Conservation (phyloP, 2,329 filamentous ascomycete genomes). For the Fusarium lyarnte region DNA sequence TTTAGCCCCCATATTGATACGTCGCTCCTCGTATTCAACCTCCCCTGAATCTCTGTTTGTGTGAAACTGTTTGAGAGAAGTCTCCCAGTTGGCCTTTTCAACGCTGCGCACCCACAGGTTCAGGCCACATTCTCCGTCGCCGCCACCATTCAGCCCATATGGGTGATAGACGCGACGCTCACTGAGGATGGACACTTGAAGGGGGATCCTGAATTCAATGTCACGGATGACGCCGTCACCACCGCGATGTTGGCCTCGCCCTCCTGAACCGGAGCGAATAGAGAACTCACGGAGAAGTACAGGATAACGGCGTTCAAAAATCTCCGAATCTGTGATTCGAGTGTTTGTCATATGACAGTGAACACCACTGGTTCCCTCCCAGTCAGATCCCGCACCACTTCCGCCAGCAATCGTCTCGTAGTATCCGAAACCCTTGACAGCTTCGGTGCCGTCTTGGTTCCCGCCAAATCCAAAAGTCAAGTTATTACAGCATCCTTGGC, state of each 20-base stretch:
- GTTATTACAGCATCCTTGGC: constrained; percentile 85
- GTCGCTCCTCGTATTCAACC: constrained; percentile 64
- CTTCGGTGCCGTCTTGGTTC: constrained; percentile 50
- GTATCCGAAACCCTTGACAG: constrained; percentile 56
- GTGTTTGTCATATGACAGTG: constrained; percentile 77
- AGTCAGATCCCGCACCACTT: constrained; percentile 72
- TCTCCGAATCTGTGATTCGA: constrained; percentile 69
- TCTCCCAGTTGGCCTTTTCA: constrained; percentile 62
- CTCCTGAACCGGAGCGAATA: constrained; percentile 70
- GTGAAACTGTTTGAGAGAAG: constrained; percentile 53
- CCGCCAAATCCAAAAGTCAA: constrained; percentile 80
- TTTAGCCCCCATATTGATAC: constrained; percentile 80
- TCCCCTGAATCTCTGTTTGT: constrained; percentile 46
- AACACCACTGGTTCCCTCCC: constrained; percentile 56
- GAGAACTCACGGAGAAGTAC: constrained; percentile 77
- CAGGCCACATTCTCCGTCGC: constrained; percentile 78
- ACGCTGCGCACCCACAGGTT: constrained; percentile 89
- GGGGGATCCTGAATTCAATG: constrained; percentile 80
- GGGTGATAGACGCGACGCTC: constrained; percentile 80
- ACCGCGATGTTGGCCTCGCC: constrained; percentile 71
- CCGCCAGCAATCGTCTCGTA: constrained; percentile 73
- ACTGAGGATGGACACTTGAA: constrained; percentile 80
- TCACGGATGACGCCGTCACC: constrained; percentile 81
- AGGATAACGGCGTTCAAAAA: constrained; percentile 67
- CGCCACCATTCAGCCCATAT: constrained; percentile 80